These are phyloP conservation scores for Cercospora citrullina DNA, from an alignment of 2,329 filamentous ascomycete genomes.

Conservation along the genomic window DNA sequence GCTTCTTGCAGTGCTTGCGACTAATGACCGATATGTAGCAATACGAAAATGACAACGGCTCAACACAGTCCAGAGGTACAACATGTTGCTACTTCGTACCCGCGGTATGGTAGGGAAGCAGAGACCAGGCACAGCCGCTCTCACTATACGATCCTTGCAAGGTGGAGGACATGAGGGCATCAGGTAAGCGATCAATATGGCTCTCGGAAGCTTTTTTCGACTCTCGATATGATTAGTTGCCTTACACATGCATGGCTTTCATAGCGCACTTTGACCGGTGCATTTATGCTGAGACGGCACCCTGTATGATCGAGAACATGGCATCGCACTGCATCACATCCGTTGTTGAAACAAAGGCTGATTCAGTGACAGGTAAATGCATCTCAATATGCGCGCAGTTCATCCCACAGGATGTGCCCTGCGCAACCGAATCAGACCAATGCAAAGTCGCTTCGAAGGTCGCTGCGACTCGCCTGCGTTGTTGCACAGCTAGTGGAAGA, in stretches of 20 bases:
- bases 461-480: background rate
- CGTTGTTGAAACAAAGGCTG: background rate
- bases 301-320: constrained; percentile 12
- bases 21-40: constrained; percentile 13
- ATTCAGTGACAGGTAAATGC: background rate
- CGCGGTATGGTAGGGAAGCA: background rate
- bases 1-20: constrained; percentile 5
- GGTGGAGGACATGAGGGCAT: background rate
- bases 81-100: background rate
- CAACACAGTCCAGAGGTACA: background rate
- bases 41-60: background rate
- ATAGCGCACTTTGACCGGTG: constrained; percentile 16
- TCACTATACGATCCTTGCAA: background rate
- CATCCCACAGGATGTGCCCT: background rate
- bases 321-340: background rate
- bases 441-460: background rate
- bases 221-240: constrained; percentile 16
- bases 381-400: background rate
- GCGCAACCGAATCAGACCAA: background rate
- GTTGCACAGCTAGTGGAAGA: constrained; percentile 10
- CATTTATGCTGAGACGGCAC: constrained; percentile 15
- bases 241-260: constrained; percentile 19
- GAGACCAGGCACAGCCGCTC: background rate
- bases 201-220: no score
- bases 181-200: background rate